Percentiles rank a stretch among this genome's conserved stretches.
Evolutionary conservation across 352 stramenopile genomes (phyloP).

Genomic region (Phytophthora fragariaefolia): DNA sequence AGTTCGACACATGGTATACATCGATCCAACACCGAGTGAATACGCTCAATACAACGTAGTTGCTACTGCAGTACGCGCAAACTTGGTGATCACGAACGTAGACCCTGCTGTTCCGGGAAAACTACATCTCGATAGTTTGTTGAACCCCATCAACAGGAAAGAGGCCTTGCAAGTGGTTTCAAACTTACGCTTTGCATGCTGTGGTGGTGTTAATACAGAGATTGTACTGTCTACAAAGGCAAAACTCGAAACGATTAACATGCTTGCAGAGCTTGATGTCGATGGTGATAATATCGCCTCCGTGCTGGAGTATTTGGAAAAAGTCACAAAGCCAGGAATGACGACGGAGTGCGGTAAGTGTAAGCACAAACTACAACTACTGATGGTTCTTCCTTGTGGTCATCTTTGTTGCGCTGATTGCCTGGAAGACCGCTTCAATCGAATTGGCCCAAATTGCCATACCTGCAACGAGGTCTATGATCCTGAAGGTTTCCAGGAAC

Average conservation of each 20-base stretch:
- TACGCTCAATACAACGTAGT: slow-evolving; percentile 73
- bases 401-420: slow-evolving; percentile 92
- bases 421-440: slow-evolving; percentile 62
- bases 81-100: slow-evolving; percentile 66
- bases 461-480: slow-evolving; percentile 59
- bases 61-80: slow-evolving; percentile 52
- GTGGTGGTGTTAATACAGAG: slow-evolving; percentile 41
- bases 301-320: slow-evolving; percentile 49
- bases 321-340: slow-evolving; percentile 35
- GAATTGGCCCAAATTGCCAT: slow-evolving; percentile 50
- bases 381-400: slow-evolving; percentile 91
- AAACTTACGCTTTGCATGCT: slow-evolving; percentile 58
- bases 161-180: slow-evolving; percentile 49
- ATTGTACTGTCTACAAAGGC: slow-evolving; percentile 39
- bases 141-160: slow-evolving; percentile 67
- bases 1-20: slow-evolving; percentile 44
- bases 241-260: slow-evolving; percentile 59
- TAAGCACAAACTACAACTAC: slow-evolving; percentile 67
- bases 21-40: slow-evolving; percentile 64
- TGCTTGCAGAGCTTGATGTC: slow-evolving; percentile 37
- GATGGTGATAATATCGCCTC: slow-evolving; percentile 35
- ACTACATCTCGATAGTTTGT: slow-evolving; percentile 58
- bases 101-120: slow-evolving; percentile 54
- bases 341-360: slow-evolving; percentile 74
- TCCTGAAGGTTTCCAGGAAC: slow-evolving; percentile 85